Evolutionary conservation across 192 early-diverging fungal species (phyloP).

Genomic region (Coemansia reversa): DNA sequence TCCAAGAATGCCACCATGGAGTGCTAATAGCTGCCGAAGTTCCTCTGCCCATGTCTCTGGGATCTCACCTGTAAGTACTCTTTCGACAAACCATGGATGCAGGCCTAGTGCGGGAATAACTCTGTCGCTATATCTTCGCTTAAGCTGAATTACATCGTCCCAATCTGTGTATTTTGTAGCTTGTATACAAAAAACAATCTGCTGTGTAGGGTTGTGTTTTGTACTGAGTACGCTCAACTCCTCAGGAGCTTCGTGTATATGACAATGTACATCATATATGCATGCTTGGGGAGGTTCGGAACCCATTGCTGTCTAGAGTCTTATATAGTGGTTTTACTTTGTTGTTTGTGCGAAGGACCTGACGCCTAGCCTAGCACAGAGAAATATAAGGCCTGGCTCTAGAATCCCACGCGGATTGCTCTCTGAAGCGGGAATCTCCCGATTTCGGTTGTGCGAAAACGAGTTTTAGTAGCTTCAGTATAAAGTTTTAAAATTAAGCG

Average conservation of each 20-base stretch:
- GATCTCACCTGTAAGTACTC: slow-evolving; percentile 27
- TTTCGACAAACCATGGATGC: slow-evolving; percentile 55
- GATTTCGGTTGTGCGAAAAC: not conserved
- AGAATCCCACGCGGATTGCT: slow-evolving; percentile 21
- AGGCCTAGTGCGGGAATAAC: slow-evolving; percentile 46
- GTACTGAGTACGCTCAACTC: not conserved
- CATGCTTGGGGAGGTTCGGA: not conserved
- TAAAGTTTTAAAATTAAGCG: not conserved
- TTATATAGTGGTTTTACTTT: not conserved
- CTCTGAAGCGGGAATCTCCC: slow-evolving; percentile 49
- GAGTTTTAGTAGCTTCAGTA: slow-evolving; percentile 2
- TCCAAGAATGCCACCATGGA: slow-evolving; percentile 39
- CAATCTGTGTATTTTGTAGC: slow-evolving; percentile 47
- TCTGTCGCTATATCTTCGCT: slow-evolving; percentile 6
- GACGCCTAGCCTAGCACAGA: slow-evolving; percentile 32
- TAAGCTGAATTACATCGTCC: slow-evolving; percentile 28
- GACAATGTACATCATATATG: slow-evolving; percentile 47
- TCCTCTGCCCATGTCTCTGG: slow-evolving; percentile 26
- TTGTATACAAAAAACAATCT: slow-evolving; percentile 34
- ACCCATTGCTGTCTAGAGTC: not conserved
- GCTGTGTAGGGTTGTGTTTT: not conserved
- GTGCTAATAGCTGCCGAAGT: slow-evolving; percentile 22
- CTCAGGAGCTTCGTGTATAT: slow-evolving; percentile 47
- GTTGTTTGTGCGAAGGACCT: slow-evolving; percentile 23
- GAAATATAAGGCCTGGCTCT: slow-evolving; percentile 26